Conservation (phyloP, 192 early-diverging fungal species). For the Podila horticola region DNA sequence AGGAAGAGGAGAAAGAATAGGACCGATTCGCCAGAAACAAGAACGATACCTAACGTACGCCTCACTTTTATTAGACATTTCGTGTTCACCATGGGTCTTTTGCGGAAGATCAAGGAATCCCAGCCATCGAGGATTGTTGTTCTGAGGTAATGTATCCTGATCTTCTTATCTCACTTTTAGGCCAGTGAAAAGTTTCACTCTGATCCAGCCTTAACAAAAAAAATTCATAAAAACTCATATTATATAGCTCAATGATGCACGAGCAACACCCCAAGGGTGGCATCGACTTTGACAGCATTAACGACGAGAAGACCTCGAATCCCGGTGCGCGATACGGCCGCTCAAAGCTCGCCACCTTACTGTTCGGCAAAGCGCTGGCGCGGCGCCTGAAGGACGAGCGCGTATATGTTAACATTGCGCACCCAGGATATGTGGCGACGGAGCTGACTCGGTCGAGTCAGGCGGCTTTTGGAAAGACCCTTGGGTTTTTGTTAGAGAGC, state of each 20-base stretch:
- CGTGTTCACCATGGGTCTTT: slow-evolving; percentile 13
- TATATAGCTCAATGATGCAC: slow-evolving; percentile 27
- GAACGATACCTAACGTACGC: neutral
- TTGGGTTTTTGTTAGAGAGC: neutral
- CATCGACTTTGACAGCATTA: slow-evolving; percentile 54
- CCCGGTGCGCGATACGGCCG: slow-evolving; percentile 45
- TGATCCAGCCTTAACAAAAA: too few species aligned
- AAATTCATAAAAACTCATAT: too few species aligned
- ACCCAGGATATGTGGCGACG: slow-evolving; percentile 51
- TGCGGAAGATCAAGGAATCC: slow-evolving; percentile 24
- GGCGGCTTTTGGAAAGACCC: neutral
- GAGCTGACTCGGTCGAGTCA: slow-evolving; percentile 29
- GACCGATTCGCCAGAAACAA: neutral
- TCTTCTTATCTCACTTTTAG: too few species aligned
- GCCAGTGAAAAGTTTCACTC: too few species aligned
- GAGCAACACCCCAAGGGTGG: slow-evolving; percentile 11
- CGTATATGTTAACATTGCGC: slow-evolving; percentile 18
- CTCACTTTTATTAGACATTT: slow-evolving; percentile 5
- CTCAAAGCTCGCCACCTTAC: slow-evolving; percentile 61
- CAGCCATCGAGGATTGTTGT: slow-evolving; percentile 41
- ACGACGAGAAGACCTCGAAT: slow-evolving; percentile 34
- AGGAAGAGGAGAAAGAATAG: too few species aligned
- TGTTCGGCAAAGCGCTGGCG: slow-evolving; percentile 59
- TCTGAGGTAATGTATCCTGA: slow-evolving; percentile 2
- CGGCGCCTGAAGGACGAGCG: slow-evolving; percentile 11